Percentiles rank a stretch among this genome's conserved stretches.
Conservation (phyloP, 345 rosid species). For the Turnera subulata region DNA sequence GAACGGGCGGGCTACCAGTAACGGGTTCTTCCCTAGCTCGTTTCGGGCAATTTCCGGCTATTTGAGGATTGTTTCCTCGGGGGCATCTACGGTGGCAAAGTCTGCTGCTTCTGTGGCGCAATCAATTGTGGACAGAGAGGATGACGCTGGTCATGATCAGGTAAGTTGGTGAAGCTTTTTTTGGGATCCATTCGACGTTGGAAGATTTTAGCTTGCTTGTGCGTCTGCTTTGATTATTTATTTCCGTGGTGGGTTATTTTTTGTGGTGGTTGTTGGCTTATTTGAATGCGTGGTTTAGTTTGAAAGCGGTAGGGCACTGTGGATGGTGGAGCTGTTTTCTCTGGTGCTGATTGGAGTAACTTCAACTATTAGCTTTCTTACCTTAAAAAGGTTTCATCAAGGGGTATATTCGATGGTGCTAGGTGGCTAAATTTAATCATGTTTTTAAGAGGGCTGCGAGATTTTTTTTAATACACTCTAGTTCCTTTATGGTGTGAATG, state of each 20-base stretch:
- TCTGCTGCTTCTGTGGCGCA: constrained; percentile 82
- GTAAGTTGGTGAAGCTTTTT: constrained; percentile 28
- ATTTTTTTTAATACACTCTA: too few species aligned
- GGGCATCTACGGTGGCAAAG: constrained; percentile 84
- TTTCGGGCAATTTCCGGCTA: constrained; percentile 77
- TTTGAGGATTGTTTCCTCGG: constrained; percentile 71
- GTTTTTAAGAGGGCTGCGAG: background rate
- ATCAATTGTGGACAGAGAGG: constrained; percentile 64
- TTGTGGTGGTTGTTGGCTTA: background rate
- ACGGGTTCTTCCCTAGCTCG: constrained; percentile 63
- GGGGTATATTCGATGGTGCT: too few species aligned
- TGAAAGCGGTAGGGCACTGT: background rate
- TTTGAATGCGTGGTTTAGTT: background rate
- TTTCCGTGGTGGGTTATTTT: too few species aligned
- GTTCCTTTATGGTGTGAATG: background rate
- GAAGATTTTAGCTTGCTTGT: background rate
- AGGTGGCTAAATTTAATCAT: background rate
- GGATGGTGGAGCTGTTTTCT: background rate
- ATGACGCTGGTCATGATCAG: constrained; percentile 60
- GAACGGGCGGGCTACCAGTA: constrained; percentile 9
- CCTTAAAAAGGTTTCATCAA: too few species aligned
- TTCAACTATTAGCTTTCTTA: background rate
- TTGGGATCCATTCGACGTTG: background rate
- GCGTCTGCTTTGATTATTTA: background rate
- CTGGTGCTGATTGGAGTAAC: background rate